Evolutionary conservation across 1,139 yeast genomes (phyloP), one percentile per base, ranked within the genome.

Genomic region (Saccharomyces hybrid): DNA sequence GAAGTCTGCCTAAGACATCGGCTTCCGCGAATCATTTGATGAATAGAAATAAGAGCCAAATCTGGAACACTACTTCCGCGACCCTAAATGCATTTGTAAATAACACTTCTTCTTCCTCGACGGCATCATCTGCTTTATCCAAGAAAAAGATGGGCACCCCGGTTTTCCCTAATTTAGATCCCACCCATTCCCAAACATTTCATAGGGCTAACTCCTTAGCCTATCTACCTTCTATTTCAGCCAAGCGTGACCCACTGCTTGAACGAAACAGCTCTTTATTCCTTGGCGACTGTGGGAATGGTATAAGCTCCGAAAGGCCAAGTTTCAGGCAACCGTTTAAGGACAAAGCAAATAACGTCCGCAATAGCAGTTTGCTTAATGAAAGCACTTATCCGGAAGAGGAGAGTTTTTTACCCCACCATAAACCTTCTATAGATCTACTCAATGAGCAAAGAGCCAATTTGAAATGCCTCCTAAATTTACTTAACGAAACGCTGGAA

Each of bases 1-100:
- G 42, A n/a, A 47, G 30, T 23, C 8, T 50, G 7, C 51, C 50
- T 16, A 50, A 8, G 38, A 9, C 30, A 48, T 55, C 57, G 2
- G 16, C 54, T 4, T 53, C 55, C n/a, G 53, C 50, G 6, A 49
- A 48, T 26, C 52, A 51, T 26, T 48, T 34, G 25, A 49, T 31
- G 34, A 52, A 51, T 34, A 51, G 46, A 44, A 50, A 47, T 57
- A 52, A 47, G 25, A 20, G 48, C 26, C 56, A 55, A n/a, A 56
- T 55, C 26, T 55, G 62, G 52, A 82, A 80, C 59, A 86, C 86
- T 0, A 81, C 85, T 1, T 78, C 84, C 1, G 87, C 87, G 1
- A 86, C 87, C 0, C 70, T 83, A 56, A 78, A 83, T 1, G 86
- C 85, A 0, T 72, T 82, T 49, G 80, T 82, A 8, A 51, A 52